Evolutionary conservation across 2,329 filamentous ascomycete species (phyloP).

Genomic region (Fusarium euwallaceae): DNA sequence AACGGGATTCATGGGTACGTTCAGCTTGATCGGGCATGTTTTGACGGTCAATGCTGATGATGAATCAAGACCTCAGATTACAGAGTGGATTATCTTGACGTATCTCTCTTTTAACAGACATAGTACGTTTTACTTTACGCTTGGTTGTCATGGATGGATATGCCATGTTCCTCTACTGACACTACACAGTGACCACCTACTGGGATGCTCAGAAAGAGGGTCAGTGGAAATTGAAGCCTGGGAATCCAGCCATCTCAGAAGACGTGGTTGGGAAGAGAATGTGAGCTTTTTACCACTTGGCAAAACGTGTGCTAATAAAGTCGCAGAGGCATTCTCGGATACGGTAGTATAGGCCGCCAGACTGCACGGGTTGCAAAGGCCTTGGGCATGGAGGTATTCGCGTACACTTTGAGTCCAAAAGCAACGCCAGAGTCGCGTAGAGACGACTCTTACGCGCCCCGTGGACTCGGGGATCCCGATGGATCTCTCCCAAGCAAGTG

Average conservation of each 20-base stretch:
- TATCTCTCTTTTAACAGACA: neutral
- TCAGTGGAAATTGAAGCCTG: neutral
- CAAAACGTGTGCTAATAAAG: accelerated
- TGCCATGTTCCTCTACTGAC: neutral
- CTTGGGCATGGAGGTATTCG: neutral
- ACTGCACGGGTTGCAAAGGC: neutral
- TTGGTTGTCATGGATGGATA: neutral
- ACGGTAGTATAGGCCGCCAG: neutral
- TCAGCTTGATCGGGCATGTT: accelerated
- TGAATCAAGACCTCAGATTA: neutral
- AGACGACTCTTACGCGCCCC: neutral
- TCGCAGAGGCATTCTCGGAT: neutral
- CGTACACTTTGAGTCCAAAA: neutral
- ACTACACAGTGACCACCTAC: neutral
- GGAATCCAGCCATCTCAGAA: neutral
- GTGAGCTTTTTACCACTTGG: neutral
- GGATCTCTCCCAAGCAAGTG: neutral
- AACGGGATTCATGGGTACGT: neutral
- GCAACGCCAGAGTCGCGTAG: neutral
- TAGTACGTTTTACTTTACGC: neutral
- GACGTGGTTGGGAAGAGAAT: neutral
- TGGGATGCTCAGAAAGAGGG: neutral
- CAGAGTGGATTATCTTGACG: neutral
- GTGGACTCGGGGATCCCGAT: neutral
- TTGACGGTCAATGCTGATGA: neutral